Evolutionary conservation across 176 grass and related monocot genomes (phyloP).

Genomic region (Aegilops bicornis): DNA sequence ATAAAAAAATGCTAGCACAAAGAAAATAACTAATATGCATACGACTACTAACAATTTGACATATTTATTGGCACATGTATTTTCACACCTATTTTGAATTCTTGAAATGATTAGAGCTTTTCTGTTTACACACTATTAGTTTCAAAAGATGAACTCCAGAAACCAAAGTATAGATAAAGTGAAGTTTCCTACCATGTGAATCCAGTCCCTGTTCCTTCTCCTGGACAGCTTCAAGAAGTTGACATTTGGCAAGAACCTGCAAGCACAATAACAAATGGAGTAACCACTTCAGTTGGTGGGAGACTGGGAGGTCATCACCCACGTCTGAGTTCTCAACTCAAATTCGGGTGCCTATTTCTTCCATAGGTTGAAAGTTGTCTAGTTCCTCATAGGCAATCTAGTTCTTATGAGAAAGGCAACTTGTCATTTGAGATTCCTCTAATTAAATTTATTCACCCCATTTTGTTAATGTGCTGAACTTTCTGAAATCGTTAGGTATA

Average conservation of each 20-base stretch:
- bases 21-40: background rate
- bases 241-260: constrained; percentile 87
- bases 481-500: background rate
- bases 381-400: background rate
- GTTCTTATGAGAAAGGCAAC: background rate
- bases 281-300: background rate
- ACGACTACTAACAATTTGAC: background rate
- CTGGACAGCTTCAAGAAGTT: constrained; percentile 74
- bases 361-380: background rate
- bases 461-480: too few species aligned
- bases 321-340: background rate
- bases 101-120: background rate
- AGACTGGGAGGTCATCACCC: background rate
- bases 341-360: background rate
- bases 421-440: background rate
- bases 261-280: background rate
- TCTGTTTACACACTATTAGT: background rate
- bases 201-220: constrained; percentile 77
- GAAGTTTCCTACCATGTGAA: constrained; percentile 58
- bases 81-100: background rate
- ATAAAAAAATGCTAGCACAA: background rate
- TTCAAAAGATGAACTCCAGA: background rate
- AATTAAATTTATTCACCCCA: background rate
- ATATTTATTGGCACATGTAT: background rate
- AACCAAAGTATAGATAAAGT: background rate